Evolutionary conservation across 2,329 filamentous ascomycete genomes (phyloP), one percentile per base, ranked within the genome.

Genomic region (Neocucurbitaria cava): DNA sequence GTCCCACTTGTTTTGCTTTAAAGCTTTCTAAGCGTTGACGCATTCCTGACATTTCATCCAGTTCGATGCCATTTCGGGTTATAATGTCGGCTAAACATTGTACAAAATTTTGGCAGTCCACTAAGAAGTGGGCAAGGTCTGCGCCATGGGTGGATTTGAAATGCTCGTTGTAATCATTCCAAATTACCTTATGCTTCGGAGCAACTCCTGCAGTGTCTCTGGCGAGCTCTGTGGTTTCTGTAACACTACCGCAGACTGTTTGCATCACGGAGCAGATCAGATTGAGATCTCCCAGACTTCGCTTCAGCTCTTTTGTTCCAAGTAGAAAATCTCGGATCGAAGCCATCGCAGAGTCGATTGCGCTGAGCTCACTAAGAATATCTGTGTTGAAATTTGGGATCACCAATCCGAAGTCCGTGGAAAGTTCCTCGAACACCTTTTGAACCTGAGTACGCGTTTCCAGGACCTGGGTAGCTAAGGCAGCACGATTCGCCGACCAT

Each of bases 221-320:
- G 10, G 60, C 56, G n/a, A 54, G 46, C n/a, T 69, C 61, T 1
- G 61, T 56, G 8, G 66, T 62, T 20, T 70, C 68, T 9, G 44
- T 52, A 0, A 74, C 39, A 20, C 60, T 58, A 18, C 56, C 61
- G 35, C 68, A 71, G 8, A 69, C 23, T 15, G 52, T 56, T 18
- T 61, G 51, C 45, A 71, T 45, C 21, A 71, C 64, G 3, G 53
- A 57, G 43, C 67, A 73, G 2, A 73, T 46, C 1, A 74, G 47
- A 4, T 61, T 56, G 17, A 73, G 21, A 35, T 74, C 62, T 1
- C 18, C 42, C 1, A 62, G 36, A 13, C 47, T 56, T 5, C 28
- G 39, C 8, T 33, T 53, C 3, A 59, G 51, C 6, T 56, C 46
- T 6, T 56, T 49, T 1, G 62, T 26, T 5, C 54, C 54, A 9